Evolutionary conservation across 2,329 filamentous ascomycete species (phyloP), one percentile per base, ranked within the genome.

Genomic region (Fusarium euwallaceae): DNA sequence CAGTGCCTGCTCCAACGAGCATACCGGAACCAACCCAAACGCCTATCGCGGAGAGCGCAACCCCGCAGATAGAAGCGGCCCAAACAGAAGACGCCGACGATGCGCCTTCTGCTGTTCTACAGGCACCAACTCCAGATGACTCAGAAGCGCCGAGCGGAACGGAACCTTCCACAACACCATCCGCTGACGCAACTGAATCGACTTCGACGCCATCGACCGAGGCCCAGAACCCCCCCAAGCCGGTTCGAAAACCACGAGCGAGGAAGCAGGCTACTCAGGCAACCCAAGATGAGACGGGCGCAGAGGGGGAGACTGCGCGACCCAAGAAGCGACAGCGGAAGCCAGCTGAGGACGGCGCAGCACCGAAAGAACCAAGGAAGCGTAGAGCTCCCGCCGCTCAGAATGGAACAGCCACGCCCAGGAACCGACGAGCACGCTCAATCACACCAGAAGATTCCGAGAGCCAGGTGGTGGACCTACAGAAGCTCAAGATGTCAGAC

Each of bases 401-500:
- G 48, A 79, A 75, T n/a, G 78, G 74, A 58, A 70, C 76, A 32
- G 75, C 76, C 7, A 76, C 77, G 3, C 75, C 78, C 61, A 70
- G 79, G 17, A 80, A 77, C 63, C 76, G 84, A 70, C 76, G 82
- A 51, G 83, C 86, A 63, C 86, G 89, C 67, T 86, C 88, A 17
- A 74, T 83, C 4, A 92, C 91, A 0, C 92, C 92, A 2, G 90
- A 92, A 63, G 89, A 92, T 73, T 89, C 91, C 4, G 91, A 93
- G 77, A 81, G 83, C 27, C 87, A 89, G 67, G 82, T 88, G 71
- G 91, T 96, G 64, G 92, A 95, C 78, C 86, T 90, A 24, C 88
- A 88, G 27, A 88, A 87, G 4, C 88, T 93, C 29, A 94, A 90
- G 64, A 94, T 97, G 91, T 89, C 88, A 51, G 92, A 95, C 67